Percentiles rank a stretch among this genome's conserved stretches.
Evolutionary conservation across 1,139 yeast species (phyloP).

Genomic region (Lodderomyces metapsilosis): DNA sequence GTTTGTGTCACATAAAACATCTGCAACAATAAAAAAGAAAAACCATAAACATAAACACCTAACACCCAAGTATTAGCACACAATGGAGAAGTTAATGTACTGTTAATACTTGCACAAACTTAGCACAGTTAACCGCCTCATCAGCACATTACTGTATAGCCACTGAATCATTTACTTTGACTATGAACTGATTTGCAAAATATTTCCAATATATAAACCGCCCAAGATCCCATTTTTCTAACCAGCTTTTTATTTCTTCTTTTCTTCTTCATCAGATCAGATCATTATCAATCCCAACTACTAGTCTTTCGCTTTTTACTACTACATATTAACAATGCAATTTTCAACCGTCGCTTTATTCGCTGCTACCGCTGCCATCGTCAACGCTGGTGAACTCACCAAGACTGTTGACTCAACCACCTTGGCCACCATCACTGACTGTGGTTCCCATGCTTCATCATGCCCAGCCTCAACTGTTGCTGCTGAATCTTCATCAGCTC

Average conservation of each 20-base stretch:
- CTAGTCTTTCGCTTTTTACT: slow-evolving; percentile 27
- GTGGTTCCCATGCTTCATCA: slow-evolving; percentile 38
- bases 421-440: slow-evolving; percentile 41
- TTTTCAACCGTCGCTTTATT: slow-evolving; percentile 48
- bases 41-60: background rate
- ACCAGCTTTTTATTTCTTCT: background rate
- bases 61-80: background rate
- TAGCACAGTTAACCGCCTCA: too few relatives aligned
- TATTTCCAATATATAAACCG: background rate
- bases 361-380: slow-evolving; percentile 32
- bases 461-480: slow-evolving; percentile 37
- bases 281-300: slow-evolving; percentile 20
- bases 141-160: too few relatives aligned
- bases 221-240: background rate
- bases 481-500: slow-evolving; percentile 9
- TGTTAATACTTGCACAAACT: too few relatives aligned
- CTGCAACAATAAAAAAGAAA: background rate
- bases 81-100: background rate
- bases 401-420: slow-evolving; percentile 21
- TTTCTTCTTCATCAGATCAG: slow-evolving; percentile 1
- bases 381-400: slow-evolving; percentile 31
- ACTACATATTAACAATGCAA: slow-evolving; percentile 31
- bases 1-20: background rate
- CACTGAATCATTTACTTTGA: too few relatives aligned
- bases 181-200: too few relatives aligned